Base-by-base conservation (phyloP, 176 grass and related monocot genomes). In the Raddia distichophylla region DNA sequence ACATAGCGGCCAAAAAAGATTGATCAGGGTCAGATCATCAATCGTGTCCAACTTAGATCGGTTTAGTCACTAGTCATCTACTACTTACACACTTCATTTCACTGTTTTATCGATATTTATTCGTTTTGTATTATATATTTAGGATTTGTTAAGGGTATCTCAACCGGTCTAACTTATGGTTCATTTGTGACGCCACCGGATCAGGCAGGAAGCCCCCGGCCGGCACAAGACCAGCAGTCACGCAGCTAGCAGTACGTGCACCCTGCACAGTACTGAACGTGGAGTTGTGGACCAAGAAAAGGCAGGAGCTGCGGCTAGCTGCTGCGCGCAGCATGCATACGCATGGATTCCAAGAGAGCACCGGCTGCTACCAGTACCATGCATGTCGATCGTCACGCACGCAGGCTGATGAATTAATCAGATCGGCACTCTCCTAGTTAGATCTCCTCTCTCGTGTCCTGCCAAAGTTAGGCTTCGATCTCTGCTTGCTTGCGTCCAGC, bases 391-490 rank as follows among this genome's bases (percentile, higher is more conserved):
- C 27, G 27, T 27, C 34, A 47, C 42, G 8, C 59, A 42, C 7
- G 16, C 63, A 40, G 0, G 6, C 51, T n/a, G 20, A n/a, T 14
- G 33, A 45, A 82, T 14, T 18, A 45, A 82, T 60, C 53, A 60
- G 22, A 62, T 40, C 37, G 37, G 4, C 37, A 40, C 37, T 40
- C 37, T 5, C 37, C 37, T 40, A 40, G 37, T 60, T 42, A 60
- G 22, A 62, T 77, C 74, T 10, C 22, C 32, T 22, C 59, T 47
- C 74, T 47, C 42, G n/a, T 60, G 42, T 40, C 74, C 75, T 35
- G 60, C 32, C 60, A 40, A 65, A 65, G 76, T 52, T 78, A 52
- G 76, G 32, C 76, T 14, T 44, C 71, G 16, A 59, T 63, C 75
- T 49, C 44, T 10, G 73, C 42, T 2, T 6, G 60, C 22, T 2